Percentiles rank a stretch among this genome's conserved stretches.
These are phyloP conservation scores for Sphagnum tenellum DNA, from an alignment of 225 moss, liverwort and hornwort genomes.

Conservation along the genomic window DNA sequence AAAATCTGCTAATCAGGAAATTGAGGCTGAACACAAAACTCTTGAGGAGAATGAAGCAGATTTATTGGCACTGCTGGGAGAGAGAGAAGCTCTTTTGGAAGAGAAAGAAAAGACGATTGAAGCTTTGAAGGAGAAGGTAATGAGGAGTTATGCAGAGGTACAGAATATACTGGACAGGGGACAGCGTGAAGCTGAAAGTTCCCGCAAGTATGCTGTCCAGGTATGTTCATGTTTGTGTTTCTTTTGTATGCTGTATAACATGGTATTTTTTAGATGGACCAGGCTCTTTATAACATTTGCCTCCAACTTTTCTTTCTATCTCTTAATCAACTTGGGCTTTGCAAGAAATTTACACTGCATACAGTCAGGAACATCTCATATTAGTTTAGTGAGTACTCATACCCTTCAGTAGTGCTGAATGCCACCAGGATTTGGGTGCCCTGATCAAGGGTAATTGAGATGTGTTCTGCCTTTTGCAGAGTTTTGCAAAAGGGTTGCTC, in stretches of 20 bases:
- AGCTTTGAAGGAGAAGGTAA: slow-evolving; percentile 59
- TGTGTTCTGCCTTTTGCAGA: slow-evolving; percentile 22
- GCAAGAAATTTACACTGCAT: too few relatives aligned
- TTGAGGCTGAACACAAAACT: too few relatives aligned
- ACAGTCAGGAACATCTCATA: too few relatives aligned
- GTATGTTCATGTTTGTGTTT: slow-evolving; percentile 15
- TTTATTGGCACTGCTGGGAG: slow-evolving; percentile 56
- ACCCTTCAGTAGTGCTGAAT: too few relatives aligned
- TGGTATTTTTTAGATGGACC: too few relatives aligned
- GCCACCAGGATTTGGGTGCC: too few relatives aligned
- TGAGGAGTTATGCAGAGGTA: slow-evolving; percentile 84
- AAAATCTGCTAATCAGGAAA: too few relatives aligned
- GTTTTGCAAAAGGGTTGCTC: slow-evolving; percentile 67
- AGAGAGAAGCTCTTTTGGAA: slow-evolving; percentile 60
- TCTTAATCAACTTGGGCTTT: background rate
- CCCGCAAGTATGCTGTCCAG: slow-evolving; percentile 78
- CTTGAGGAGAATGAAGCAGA: slow-evolving; percentile 11
- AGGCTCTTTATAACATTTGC: too few relatives aligned
- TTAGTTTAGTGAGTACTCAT: too few relatives aligned
- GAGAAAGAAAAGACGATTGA: slow-evolving; percentile 51
- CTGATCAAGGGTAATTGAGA: too few relatives aligned
- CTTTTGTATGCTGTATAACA: background rate
- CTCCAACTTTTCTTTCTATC: background rate
- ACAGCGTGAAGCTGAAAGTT: slow-evolving; percentile 67
- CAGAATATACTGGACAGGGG: slow-evolving; percentile 76